These are phyloP conservation scores for Vaccinium myrtillus DNA, from an alignment of 148 eudicot genomes.

Conservation along the genomic window DNA sequence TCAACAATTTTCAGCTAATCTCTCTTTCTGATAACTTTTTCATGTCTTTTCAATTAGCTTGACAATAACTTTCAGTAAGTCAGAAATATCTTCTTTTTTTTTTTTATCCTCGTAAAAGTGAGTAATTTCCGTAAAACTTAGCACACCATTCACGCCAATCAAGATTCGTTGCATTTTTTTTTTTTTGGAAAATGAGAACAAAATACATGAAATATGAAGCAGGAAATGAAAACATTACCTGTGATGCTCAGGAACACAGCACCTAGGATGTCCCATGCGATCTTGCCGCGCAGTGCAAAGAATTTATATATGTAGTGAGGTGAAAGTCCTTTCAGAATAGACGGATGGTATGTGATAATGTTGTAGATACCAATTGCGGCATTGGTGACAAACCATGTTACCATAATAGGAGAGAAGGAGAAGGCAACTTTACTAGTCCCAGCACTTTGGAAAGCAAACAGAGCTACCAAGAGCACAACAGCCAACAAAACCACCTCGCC, in stretches of 20 bases:
- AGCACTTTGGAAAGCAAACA: slow-evolving; percentile 32
- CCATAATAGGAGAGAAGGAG: slow-evolving; percentile 37
- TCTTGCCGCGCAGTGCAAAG: slow-evolving; percentile 20
- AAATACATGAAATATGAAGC: not conserved
- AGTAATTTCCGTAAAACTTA: not conserved
- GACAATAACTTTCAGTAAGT: not conserved
- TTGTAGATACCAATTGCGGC: slow-evolving; percentile 32
- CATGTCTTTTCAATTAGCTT: no score
- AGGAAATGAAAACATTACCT: slow-evolving; percentile 17
- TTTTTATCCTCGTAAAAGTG: not conserved
- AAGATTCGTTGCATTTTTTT: not conserved
- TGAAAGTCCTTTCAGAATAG: slow-evolving; percentile 34
- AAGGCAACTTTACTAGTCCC: slow-evolving; percentile 38
- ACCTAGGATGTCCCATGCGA: slow-evolving; percentile 32
- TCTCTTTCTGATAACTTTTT: not conserved
- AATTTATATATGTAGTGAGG: slow-evolving; percentile 34
- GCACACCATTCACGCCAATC: not conserved
- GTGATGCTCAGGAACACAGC: slow-evolving; percentile 37
- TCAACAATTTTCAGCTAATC: not conserved
- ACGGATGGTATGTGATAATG: slow-evolving; percentile 22
- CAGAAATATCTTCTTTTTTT: not conserved
- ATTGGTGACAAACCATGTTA: slow-evolving; percentile 27
- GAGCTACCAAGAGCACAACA: slow-evolving; percentile 25
- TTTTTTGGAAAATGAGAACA: not conserved
- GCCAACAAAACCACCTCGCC: slow-evolving; percentile 31